Evolutionary conservation across 345 rosid species (phyloP).

Genomic region (Hevea brasiliensis): DNA sequence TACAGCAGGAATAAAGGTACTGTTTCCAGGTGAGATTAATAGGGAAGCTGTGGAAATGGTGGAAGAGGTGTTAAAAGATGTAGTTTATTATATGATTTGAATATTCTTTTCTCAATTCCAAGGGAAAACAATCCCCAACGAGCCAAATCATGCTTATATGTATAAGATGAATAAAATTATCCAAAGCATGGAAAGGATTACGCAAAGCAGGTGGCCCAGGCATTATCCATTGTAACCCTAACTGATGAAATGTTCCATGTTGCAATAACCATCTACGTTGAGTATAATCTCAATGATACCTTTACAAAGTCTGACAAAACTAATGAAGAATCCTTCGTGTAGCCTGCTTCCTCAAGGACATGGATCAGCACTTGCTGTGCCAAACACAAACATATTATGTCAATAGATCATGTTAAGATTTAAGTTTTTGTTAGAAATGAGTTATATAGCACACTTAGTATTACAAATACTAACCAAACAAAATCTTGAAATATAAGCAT

Average conservation of each 20-base stretch:
- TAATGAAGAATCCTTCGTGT: constrained; percentile 53
- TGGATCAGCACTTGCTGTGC: constrained; percentile 66
- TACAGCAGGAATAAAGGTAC: not conserved
- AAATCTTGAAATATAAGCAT: not conserved
- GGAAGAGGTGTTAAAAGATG: not conserved
- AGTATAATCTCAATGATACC: constrained; percentile 36
- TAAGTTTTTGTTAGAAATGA: not conserved
- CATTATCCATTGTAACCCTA: not conserved
- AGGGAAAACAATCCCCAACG: not conserved
- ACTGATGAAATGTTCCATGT: not conserved
- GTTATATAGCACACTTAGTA: not conserved
- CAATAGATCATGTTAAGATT: not conserved
- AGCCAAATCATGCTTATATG: not conserved
- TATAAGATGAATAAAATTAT: not conserved
- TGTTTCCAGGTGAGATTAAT: not conserved
- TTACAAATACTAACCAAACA: not conserved
- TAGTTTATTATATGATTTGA: not conserved
- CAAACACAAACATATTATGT: constrained; percentile 21
- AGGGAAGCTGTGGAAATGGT: not conserved
- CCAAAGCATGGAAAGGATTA: not conserved
- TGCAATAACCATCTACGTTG: not conserved
- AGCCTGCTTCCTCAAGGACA: constrained; percentile 80
- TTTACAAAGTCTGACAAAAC: constrained; percentile 61
- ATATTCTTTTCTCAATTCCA: not conserved
- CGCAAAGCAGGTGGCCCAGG: not conserved